Evolutionary conservation across 495 filamentous ascomycete species (phyloP).

Genomic region (Penicillium paxilli): DNA sequence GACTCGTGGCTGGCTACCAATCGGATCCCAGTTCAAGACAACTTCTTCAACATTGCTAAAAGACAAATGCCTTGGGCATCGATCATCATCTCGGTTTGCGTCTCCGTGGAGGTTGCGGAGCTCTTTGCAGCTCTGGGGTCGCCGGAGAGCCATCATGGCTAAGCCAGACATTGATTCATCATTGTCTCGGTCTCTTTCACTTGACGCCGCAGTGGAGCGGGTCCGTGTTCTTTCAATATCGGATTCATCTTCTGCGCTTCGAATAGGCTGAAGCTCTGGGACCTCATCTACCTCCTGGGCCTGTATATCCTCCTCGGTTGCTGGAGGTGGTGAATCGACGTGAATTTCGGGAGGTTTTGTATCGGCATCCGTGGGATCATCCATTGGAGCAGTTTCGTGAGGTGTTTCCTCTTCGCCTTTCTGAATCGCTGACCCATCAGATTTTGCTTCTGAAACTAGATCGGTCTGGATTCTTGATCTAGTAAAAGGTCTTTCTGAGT

Average conservation of each 20-base stretch:
- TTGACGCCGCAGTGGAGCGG: slow-evolving; percentile 37
- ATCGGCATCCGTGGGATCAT: slow-evolving; percentile 5
- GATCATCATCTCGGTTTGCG: slow-evolving; percentile 23
- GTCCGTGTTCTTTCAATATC: slow-evolving; percentile 33
- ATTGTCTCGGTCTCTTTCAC: slow-evolving; percentile 26
- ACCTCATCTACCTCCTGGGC: slow-evolving; percentile 15
- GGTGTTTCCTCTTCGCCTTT: slow-evolving; percentile 16
- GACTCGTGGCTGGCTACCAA: slow-evolving; percentile 37
- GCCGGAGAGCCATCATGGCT: slow-evolving; percentile 40
- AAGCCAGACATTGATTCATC: slow-evolving; percentile 17
- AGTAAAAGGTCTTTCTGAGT: slow-evolving; percentile 24
- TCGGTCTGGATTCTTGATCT: slow-evolving; percentile 17
- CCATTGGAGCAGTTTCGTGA: slow-evolving; percentile 10
- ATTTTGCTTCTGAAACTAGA: slow-evolving; percentile 21
- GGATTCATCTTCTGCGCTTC: slow-evolving; percentile 27
- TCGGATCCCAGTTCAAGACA: slow-evolving; percentile 66
- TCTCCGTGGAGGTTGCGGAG: slow-evolving; percentile 23
- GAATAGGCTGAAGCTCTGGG: slow-evolving; percentile 10
- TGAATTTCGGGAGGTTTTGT: slow-evolving; percentile 37
- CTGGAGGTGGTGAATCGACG: slow-evolving; percentile 28
- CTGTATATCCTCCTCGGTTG: slow-evolving; percentile 17
- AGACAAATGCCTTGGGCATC: slow-evolving; percentile 79
- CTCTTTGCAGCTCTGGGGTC: slow-evolving; percentile 45
- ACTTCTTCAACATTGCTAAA: slow-evolving; percentile 90
- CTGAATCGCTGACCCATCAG: slow-evolving; percentile 14